Evolutionary conservation across 768 basidiomycete species (phyloP), one percentile per base, ranked within the genome.

Genomic region (Dendrothele bispora): DNA sequence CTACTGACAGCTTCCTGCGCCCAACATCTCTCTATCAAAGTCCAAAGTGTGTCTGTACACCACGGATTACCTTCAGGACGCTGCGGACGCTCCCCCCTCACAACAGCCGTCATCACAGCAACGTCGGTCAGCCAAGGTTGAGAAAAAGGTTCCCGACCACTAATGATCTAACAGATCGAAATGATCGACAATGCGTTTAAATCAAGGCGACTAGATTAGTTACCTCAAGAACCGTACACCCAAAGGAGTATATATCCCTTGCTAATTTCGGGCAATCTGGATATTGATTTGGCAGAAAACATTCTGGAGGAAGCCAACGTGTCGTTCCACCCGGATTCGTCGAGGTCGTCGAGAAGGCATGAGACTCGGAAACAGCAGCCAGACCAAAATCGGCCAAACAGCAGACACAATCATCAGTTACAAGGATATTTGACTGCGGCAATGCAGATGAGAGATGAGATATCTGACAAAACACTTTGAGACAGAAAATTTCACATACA

Each of bases 331-430:
- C 11, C 28, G 26, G 15, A 12, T 11, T 29, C 20, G 11, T 18
- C 21, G 44, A 15, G 15, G 21, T 43, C 15, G 42, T 24, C 11
- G 24, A 17, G 21, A 38, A 29, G 4, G 15, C 12, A 6, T 38
- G 44, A n/a, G 18, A 21, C 26, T 46, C 44, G 3, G 18, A 41
- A 18, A 46, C 35, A 12, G 21, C 15, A 4, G 44, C 20, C 25
- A 46, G 14, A 12, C 44, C 44, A 20, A 46, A 46, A 25, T 46
- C 44, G n/a, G 44, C 35, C 26, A 46, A 15, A 24, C 12, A 14
- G 18, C 34, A 35, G 21, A 21, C n/a, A 35, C 7, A 39, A 24
- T 35, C 35, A 38, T 38, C 34, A 7, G 29, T 46, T 12, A 46
- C 35, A 20, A 46, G 34, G 24, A 46, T 38, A 25, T 46, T 46